Percentiles rank a stretch among this genome's conserved stretches.
Evolutionary conservation across 2,329 filamentous ascomycete species (phyloP).

Genomic region (Bisporella sp.): DNA sequence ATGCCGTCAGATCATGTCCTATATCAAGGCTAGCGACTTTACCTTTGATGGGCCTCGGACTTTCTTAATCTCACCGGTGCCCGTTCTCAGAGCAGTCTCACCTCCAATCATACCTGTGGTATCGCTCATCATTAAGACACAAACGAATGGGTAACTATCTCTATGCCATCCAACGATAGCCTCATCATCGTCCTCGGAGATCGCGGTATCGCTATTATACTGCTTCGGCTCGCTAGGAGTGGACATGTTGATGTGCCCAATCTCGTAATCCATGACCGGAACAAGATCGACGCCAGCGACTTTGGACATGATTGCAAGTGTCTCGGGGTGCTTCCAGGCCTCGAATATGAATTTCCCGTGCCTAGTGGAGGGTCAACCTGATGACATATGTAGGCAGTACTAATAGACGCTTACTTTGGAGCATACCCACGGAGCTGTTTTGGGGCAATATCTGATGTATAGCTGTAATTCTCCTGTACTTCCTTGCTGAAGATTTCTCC

Average conservation of each 20-base stretch:
- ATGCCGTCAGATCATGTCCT: slow-evolving; percentile 4
- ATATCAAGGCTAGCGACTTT: slow-evolving; percentile 4
- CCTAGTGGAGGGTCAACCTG: slow-evolving; percentile 27
- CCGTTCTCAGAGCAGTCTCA: slow-evolving; percentile 55
- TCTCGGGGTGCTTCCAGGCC: slow-evolving; percentile 50
- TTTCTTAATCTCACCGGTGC: slow-evolving; percentile 37
- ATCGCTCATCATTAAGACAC: slow-evolving; percentile 44
- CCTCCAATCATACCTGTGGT: slow-evolving; percentile 40
- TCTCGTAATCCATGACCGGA: slow-evolving; percentile 49
- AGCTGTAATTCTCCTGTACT: slow-evolving; percentile 49
- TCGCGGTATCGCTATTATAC: slow-evolving; percentile 16
- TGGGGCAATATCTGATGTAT: slow-evolving; percentile 51
- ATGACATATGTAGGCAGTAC: slow-evolving; percentile 1
- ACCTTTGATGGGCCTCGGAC: slow-evolving; percentile 37
- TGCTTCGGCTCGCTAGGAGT: slow-evolving; percentile 25
- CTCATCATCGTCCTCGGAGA: slow-evolving; percentile 23
- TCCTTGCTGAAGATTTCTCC: slow-evolving; percentile 51
- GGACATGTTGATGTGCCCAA: slow-evolving; percentile 51
- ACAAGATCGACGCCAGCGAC: slow-evolving; percentile 52
- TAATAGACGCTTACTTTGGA: slow-evolving; percentile 39
- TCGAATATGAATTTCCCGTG: slow-evolving; percentile 59
- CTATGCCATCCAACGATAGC: slow-evolving; percentile 42
- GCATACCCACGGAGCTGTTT: slow-evolving; percentile 48
- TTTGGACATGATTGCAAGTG: slow-evolving; percentile 45
- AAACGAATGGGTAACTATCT: slow-evolving; percentile 44